These are phyloP conservation scores for Neurospora sp. DNA, from an alignment of 495 filamentous ascomycete genomes.

Conservation along the genomic window DNA sequence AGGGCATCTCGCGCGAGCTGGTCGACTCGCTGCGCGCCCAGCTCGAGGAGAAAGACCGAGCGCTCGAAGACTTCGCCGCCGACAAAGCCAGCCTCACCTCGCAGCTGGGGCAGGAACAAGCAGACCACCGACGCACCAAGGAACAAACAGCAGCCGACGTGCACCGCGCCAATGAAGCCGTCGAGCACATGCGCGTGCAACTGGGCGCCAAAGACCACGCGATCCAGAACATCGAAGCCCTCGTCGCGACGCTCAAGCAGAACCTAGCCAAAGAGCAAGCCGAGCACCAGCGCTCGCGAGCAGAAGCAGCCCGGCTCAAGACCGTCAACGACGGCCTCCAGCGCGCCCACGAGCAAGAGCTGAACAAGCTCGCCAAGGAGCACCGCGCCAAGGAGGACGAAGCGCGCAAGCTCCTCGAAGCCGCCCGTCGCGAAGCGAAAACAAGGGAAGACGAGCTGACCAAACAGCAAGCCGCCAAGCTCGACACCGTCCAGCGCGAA, in stretches of 20 bases:
- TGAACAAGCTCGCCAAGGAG: slow-evolving; percentile 17
- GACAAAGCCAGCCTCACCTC: slow-evolving; percentile 56
- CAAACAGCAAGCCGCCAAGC: slow-evolving; percentile 18
- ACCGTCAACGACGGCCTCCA: slow-evolving; percentile 63
- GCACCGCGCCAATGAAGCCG: slow-evolving; percentile 50
- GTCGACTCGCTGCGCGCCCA: slow-evolving; percentile 75
- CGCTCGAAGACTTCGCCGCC: slow-evolving; percentile 56
- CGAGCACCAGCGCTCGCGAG: slow-evolving; percentile 56
- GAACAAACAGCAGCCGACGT: slow-evolving; percentile 57
- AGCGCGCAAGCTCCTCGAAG: neutral
- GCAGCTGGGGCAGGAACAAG: slow-evolving; percentile 66
- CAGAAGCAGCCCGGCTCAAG: slow-evolving; percentile 57
- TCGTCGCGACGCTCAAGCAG: slow-evolving; percentile 48
- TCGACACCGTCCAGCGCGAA: neutral
- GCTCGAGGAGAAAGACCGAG: slow-evolving; percentile 59
- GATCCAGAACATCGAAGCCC: slow-evolving; percentile 54
- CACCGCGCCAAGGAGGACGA: slow-evolving; percentile 11
- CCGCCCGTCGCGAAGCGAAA: neutral
- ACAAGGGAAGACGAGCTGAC: slow-evolving; percentile 23
- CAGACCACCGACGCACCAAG: slow-evolving; percentile 61
- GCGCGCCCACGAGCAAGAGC: slow-evolving; percentile 48
- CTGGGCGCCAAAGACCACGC: slow-evolving; percentile 54
- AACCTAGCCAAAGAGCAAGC: slow-evolving; percentile 59
- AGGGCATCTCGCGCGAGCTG: slow-evolving; percentile 72
- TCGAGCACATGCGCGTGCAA: slow-evolving; percentile 59